phyloP scores from a whole-genome alignment of 176 grass and related monocot genomes.

The Ensete glaucum region DNA sequence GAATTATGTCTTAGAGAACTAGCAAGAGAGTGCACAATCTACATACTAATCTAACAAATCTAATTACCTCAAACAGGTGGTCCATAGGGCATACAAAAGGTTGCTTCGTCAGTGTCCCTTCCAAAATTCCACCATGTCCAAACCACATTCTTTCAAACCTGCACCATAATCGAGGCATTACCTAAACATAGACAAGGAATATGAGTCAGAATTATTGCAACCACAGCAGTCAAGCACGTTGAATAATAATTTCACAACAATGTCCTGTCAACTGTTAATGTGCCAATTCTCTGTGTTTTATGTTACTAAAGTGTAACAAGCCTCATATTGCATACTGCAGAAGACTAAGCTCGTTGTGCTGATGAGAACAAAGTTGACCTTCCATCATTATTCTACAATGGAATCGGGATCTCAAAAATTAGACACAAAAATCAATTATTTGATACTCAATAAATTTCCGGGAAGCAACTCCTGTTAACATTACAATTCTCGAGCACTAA shows the following conservation, averaged over 20 bases:
- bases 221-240: neutral
- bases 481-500: too few relatives aligned
- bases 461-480: too few relatives aligned
- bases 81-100: constrained; percentile 99
- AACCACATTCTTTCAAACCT: constrained; percentile 97
- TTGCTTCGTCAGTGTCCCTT: constrained; percentile 82
- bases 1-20: neutral
- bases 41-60: neutral
- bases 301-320: too few relatives aligned
- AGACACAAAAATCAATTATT: too few relatives aligned
- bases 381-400: too few relatives aligned
- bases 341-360: too few relatives aligned
- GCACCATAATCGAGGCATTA: constrained; percentile 99
- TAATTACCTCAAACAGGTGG: constrained; percentile 85
- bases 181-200: constrained; percentile 46
- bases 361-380: too few relatives aligned
- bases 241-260: neutral
- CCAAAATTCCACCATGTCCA: constrained; percentile 87
- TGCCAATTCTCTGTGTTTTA: too few relatives aligned
- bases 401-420: too few relatives aligned
- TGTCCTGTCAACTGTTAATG: neutral
- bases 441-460: too few relatives aligned
- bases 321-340: too few relatives aligned
- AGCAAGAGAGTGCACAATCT: neutral
- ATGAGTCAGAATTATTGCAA: constrained; percentile 25